phyloP scores from a whole-genome alignment of 306 rosid genomes.

The Sechiopsis laciniata region DNA sequence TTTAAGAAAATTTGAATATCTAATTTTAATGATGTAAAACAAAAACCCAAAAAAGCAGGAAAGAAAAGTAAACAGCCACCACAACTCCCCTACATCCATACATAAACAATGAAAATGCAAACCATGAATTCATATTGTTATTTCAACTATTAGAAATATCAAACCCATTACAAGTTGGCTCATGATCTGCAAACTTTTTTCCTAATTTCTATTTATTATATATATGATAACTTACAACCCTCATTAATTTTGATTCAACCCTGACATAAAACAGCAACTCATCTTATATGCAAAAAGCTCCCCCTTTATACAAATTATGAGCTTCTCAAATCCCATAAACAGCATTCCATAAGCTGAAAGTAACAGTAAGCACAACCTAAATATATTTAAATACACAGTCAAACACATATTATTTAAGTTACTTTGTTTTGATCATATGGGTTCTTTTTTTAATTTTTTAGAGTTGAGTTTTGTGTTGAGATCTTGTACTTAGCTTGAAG shows the following conservation, averaged over 20 bases:
- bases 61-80: too few species aligned
- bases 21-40: too few species aligned
- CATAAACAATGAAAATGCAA: not conserved
- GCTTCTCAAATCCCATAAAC: conserved; percentile 14
- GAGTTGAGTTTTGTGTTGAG: conserved; percentile 13
- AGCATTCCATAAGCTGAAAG: not conserved
- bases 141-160: too few species aligned
- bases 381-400: not conserved
- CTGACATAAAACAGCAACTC: conserved; percentile 3
- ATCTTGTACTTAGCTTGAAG: conserved; percentile 25
- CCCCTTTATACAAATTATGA: conserved; percentile 13
- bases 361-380: not conserved
- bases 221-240: not conserved
- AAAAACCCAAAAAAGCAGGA: too few species aligned
- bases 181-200: not conserved
- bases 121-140: not conserved
- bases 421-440: conserved; percentile 2
- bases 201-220: not conserved
- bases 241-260: not conserved
- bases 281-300: conserved; percentile 14
- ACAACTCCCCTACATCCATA: not conserved
- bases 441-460: not conserved
- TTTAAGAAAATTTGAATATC: too few species aligned
- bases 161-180: not conserved
- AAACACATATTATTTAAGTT: conserved; percentile 10